Conservation (phyloP, 2,329 filamentous ascomycete genomes). For the Diaporthe citriasiana region DNA sequence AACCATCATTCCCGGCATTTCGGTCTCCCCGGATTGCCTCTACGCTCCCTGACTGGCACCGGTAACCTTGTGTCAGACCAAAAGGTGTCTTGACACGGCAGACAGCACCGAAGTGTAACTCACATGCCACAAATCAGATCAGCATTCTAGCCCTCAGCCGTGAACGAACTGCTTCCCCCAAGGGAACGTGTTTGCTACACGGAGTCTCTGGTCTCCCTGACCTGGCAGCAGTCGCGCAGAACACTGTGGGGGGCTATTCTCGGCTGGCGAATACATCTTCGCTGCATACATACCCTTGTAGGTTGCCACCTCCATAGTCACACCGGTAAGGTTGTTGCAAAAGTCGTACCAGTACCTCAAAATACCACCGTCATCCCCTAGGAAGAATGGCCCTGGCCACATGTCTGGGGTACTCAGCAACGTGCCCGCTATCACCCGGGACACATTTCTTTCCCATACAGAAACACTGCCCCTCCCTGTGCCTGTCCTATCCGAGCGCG, state of each 20-base stretch:
- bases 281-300: slow-evolving; percentile 34
- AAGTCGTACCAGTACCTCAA: slow-evolving; percentile 34
- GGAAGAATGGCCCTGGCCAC: slow-evolving; percentile 9
- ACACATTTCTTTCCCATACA: slow-evolving; percentile 16
- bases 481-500: slow-evolving; percentile 23
- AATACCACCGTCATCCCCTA: slow-evolving; percentile 32
- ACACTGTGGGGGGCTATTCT: slow-evolving; percentile 23
- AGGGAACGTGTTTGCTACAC: slow-evolving; percentile 2
- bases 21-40: neutral
- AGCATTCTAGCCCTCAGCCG: neutral
- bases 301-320: slow-evolving; percentile 35
- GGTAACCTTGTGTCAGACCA: neutral
- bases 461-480: slow-evolving; percentile 29
- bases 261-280: slow-evolving; percentile 34
- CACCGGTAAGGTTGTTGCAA: slow-evolving; percentile 34
- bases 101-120: neutral
- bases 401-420: slow-evolving; percentile 24
- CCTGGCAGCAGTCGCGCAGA: slow-evolving; percentile 25
- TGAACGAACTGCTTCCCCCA: slow-evolving; percentile 9
- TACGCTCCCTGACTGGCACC: neutral
- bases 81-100: neutral
- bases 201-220: slow-evolving; percentile 14
- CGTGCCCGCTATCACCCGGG: slow-evolving; percentile 27
- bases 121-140: neutral
- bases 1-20: neutral